Evolutionary conservation across 116 monocot genomes (phyloP).

Genomic region (Posidonia oceanica): DNA sequence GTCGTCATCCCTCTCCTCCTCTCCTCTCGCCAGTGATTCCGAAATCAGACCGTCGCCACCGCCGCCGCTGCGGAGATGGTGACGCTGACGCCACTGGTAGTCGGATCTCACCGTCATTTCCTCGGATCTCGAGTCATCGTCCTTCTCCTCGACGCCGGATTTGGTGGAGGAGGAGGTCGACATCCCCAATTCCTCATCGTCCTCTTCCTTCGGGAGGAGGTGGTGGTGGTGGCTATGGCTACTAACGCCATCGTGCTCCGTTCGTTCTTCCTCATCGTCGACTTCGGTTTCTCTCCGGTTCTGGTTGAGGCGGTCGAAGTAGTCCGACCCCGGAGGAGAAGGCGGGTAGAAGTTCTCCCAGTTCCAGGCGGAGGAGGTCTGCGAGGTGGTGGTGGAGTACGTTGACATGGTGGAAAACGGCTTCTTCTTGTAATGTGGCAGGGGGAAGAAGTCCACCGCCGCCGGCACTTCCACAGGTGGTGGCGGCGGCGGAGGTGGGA

Average conservation of each 20-base stretch:
- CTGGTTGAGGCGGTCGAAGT: constrained; percentile 53
- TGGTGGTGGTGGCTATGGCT: constrained; percentile 8
- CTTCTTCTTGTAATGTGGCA: constrained; percentile 5
- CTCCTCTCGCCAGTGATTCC: constrained; percentile 15
- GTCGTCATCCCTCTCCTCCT: neutral
- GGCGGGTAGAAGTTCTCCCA: constrained; percentile 98
- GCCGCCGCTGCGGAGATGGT: neutral
- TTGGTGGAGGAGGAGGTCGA: neutral
- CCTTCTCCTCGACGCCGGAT: constrained; percentile 10
- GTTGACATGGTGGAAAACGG: constrained; percentile 8
- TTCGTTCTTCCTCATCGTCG: constrained; percentile 13
- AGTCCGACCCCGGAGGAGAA: constrained; percentile 86
- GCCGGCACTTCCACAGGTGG: neutral
- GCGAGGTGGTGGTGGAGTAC: constrained; percentile 55
- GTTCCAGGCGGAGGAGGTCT: constrained; percentile 86
- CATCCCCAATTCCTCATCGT: constrained; percentile 1
- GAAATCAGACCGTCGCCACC: constrained; percentile 10
- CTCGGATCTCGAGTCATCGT: constrained; percentile 40
- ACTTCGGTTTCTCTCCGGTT: constrained; percentile 13
- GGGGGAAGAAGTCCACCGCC: neutral
- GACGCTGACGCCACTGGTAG: constrained; percentile 6
- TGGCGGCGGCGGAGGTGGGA: constrained; percentile 15
- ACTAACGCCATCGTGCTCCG: constrained; percentile 1
- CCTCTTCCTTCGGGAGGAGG: constrained; percentile 28
- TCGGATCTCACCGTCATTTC: constrained; percentile 36